Conservation (phyloP, 1,284 basidiomycete genomes). For the Ganoderma sinense region DNA sequence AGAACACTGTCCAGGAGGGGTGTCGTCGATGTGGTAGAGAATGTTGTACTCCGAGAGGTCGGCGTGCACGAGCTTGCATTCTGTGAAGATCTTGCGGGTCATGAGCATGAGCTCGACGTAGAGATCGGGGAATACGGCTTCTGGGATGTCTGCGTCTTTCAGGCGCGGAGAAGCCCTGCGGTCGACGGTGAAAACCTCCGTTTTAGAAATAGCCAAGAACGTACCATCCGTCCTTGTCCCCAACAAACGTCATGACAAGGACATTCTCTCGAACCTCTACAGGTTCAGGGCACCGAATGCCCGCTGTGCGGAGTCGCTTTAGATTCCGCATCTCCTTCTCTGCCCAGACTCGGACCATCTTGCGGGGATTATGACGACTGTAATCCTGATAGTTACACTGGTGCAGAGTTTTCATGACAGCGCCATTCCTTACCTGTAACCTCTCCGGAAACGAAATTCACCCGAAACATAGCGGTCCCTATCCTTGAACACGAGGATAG, state of each 20-base stretch:
- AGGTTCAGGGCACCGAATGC: slow-evolving; percentile 87
- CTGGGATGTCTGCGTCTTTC: slow-evolving; percentile 84
- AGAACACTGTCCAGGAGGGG: neutral
- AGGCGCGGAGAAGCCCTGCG: slow-evolving; percentile 87
- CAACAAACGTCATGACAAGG: slow-evolving; percentile 95
- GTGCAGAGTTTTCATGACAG: too few relatives aligned
- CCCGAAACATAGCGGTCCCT: slow-evolving; percentile 93
- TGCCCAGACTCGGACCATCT: slow-evolving; percentile 99
- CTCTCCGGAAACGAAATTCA: slow-evolving; percentile 93
- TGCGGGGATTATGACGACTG: slow-evolving; percentile 90
- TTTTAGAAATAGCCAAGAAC: slow-evolving; percentile 33
- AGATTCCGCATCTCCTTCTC: slow-evolving; percentile 99
- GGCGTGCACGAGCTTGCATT: slow-evolving; percentile 95
- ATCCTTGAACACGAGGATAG: slow-evolving; percentile 97
- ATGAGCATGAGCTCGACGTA: slow-evolving; percentile 87
- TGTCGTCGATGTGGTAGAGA: slow-evolving; percentile 73
- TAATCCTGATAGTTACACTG: neutral
- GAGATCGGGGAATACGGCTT: slow-evolving; percentile 61
- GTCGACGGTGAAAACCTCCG: slow-evolving; percentile 1
- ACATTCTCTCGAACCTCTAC: slow-evolving; percentile 97
- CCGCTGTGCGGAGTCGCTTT: slow-evolving; percentile 83
- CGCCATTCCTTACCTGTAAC: slow-evolving; percentile 63
- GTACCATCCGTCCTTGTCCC: slow-evolving; percentile 83
- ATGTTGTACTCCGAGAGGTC: slow-evolving; percentile 99
- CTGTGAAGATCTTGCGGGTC: slow-evolving; percentile 87